These are phyloP conservation scores for Populus hybrid DNA, from an alignment of 441 rosid species.

Conservation along the genomic window DNA sequence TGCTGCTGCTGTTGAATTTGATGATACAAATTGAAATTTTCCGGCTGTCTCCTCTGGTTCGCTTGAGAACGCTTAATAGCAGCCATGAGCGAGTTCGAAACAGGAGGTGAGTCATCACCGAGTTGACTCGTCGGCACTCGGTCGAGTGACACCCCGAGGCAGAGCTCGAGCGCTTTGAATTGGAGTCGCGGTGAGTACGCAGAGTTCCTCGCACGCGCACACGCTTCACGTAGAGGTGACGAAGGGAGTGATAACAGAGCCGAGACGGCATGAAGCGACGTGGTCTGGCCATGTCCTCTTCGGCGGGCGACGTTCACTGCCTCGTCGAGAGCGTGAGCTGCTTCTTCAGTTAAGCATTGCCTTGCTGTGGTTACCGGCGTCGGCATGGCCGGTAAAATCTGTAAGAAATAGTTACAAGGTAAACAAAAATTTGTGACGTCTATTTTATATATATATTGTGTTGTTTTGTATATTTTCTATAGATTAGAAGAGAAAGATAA, in stretches of 20 bases:
- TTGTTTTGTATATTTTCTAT: too few species aligned
- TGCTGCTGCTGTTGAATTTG: conserved; percentile 50
- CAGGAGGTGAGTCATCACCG: conserved; percentile 61
- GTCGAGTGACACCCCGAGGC: conserved; percentile 73
- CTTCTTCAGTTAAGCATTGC: conserved; percentile 75
- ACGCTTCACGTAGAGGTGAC: conserved; percentile 72
- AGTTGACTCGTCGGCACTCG: conserved; percentile 48
- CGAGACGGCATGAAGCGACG: conserved; percentile 79
- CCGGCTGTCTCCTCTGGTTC: conserved; percentile 78
- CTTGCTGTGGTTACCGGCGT: conserved; percentile 70
- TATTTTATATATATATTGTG: not conserved
- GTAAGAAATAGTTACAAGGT: not conserved
- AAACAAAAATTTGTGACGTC: not conserved
- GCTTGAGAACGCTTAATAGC: conserved; percentile 91
- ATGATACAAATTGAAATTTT: conserved; percentile 65
- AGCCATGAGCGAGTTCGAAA: conserved; percentile 88
- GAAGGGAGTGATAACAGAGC: conserved; percentile 69
- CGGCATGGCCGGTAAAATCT: conserved; percentile 67
- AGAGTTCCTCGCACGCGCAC: conserved; percentile 55
- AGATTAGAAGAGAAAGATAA: not conserved
- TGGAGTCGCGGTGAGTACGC: conserved; percentile 64
- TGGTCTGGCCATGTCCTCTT: conserved; percentile 71
- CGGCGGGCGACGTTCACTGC: conserved; percentile 79
- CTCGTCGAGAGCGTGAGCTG: conserved; percentile 74
- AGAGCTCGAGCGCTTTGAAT: conserved; percentile 75